Evolutionary conservation across 768 basidiomycete species (phyloP), one percentile per base, ranked within the genome.

Genomic region (Tricholoma furcatifolium): DNA sequence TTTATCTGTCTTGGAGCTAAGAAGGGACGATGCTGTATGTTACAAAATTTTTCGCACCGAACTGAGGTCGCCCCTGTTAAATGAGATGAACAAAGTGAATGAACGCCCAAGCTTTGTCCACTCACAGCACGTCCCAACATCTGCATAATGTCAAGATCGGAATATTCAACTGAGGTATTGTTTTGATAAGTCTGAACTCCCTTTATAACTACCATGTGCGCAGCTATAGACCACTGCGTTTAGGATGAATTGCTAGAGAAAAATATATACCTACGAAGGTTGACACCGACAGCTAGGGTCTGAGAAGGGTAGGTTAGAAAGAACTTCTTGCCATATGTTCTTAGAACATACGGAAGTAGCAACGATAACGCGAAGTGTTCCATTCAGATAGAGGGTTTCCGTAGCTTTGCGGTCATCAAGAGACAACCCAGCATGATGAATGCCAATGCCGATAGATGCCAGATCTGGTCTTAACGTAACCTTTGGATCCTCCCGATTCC

Each of bases 261-360:
- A 11, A n/a, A 14, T 31, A 27, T 14, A 4, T 21, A 72, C 85
- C 58, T 63, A 92, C 92, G 97, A 49, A 98, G 76, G 65, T 99
- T 98, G 31, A 98, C 93, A 1, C 97, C 96, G 35, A 98, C 93
- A 0, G 97, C 95, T 21, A 99, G 75, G 12, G 96, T 98, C 90
- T 95, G 60, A 38, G 36, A 38, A 38, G 34, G 34, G 34, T 35
- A 38, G 4, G 3, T 38, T 11, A 18, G 18, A 38, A 38, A 38
- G 14, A 24, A 32, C 1, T 18, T 14, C 20, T 24, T 5, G 20
- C 18, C 21, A 8, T 14, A 41, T 40, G 24, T 15, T 31, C 12
- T 12, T 27, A 21, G 6, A 42, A 68, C 85, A 46, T 59, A 93
- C 93, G 14, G 92, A 97, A 20, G 91, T 98, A 7, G 88, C 84